Base-by-base conservation (phyloP, 192 early-diverging fungal genomes). In the Mortierella antarctica region DNA sequence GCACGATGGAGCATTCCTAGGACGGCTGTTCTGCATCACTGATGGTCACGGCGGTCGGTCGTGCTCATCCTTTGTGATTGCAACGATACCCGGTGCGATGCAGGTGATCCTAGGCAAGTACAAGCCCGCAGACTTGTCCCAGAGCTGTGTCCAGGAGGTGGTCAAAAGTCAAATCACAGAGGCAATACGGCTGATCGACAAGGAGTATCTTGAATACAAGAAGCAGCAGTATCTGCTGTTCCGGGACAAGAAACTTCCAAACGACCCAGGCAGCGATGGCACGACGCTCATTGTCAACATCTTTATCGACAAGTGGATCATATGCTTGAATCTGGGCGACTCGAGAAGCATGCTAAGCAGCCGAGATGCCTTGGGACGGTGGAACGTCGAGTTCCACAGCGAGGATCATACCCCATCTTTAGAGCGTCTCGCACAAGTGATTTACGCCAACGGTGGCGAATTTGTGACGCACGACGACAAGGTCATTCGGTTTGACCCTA, bases 351-450 rank as follows among this genome's bases (percentile, higher is more conserved):
- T 90, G 45, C 48, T 90, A n/a, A 71, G 72, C 31, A 73, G 65
- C 20, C 70, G 79, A 9, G 82, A 84, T 44, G 31, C 46, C 0
- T 55, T 80, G 13, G 85, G 87, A 58, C 83, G 84, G 20, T 86
- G 86, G 86, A 80, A 84, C 40, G 87, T 87, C 5, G 86, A 81
- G 17, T 87, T 87, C 51, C 79, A 83, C 5, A 85, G 84, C 18
- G 86, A 90, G 51, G 89, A 90, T 46, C 89, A 90, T 65, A 90
- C 88, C 14, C 89, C 89, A 7, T 87, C 84, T 4, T 60, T 90
- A 10, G 89, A 90, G 58, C 84, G 86, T 56, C 83, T 90, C 2
- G 89, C 86, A 10, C 74, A 83, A 31, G 75, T 85, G 50, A 88
- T 90, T 48, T 76, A 86, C 40, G 86, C 84, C 6, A 90, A 88